phyloP scores from a whole-genome alignment of 1,139 yeast genomes.

The Geotrichum siamense region DNA sequence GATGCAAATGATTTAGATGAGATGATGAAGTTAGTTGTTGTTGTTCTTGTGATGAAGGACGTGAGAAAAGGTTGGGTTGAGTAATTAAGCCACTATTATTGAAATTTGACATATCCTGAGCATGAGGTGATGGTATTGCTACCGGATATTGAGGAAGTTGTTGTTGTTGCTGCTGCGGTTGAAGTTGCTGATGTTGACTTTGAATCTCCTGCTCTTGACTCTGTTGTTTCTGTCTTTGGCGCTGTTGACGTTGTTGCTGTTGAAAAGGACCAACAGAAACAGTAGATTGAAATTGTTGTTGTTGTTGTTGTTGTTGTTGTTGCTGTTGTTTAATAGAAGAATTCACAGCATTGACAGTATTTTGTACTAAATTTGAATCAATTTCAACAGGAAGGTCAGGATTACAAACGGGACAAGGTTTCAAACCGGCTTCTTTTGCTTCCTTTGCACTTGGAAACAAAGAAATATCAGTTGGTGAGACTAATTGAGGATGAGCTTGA shows the following conservation, averaged over 20 bases:
- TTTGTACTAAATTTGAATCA: constrained; percentile 47
- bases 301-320: not conserved
- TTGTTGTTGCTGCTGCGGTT: constrained; percentile 5
- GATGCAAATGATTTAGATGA: constrained; percentile 20
- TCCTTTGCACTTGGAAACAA: constrained; percentile 32
- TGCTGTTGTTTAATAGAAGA: constrained; percentile 3
- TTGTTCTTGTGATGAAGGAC: constrained; percentile 39
- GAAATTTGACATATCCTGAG: not conserved
- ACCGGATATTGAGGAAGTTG: constrained; percentile 3
- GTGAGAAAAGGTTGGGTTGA: constrained; percentile 3
- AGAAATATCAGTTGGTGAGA: constrained; percentile 4
- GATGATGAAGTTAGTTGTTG: constrained; percentile 28
- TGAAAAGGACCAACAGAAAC: not conserved
- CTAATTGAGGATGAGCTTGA: constrained; percentile 6
- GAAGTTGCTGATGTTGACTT: constrained; percentile 1
- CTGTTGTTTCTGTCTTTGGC: not conserved
- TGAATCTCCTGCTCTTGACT: not conserved
- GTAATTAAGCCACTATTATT: not conserved
- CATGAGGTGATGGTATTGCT: not conserved
- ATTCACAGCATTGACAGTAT: constrained; percentile 51
- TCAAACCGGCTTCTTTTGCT: constrained; percentile 37
- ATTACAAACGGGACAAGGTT: constrained; percentile 51
- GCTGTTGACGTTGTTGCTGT: constrained; percentile 2
- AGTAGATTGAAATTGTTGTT: not conserved
- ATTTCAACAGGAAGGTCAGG: constrained; percentile 32